These are phyloP conservation scores for Tuber microsphaerosporum DNA, from an alignment of 495 filamentous ascomycete species.

Conservation along the genomic window DNA sequence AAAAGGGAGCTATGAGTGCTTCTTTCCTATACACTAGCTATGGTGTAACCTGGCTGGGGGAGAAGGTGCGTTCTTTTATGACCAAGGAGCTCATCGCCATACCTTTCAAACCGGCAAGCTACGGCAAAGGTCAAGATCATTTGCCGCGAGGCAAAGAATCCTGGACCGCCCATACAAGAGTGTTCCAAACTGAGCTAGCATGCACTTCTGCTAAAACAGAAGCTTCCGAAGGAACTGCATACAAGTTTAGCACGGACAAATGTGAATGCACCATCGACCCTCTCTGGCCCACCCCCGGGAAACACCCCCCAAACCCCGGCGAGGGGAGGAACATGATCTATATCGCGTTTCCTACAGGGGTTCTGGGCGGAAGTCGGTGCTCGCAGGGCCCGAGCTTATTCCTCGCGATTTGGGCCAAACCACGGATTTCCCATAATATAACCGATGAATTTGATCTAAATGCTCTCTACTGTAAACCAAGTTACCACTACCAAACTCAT, in stretches of 20 bases:
- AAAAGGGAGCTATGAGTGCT: too few relatives aligned
- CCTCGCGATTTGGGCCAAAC: background rate
- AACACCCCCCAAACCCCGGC: too few relatives aligned
- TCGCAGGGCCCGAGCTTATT: background rate
- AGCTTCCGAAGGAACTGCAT: too few relatives aligned
- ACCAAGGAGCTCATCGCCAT: conserved; percentile 23
- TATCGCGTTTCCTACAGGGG: too few relatives aligned
- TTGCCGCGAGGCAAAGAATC: conserved; percentile 12
- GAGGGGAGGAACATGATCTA: too few relatives aligned
- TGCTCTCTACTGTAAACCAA: conserved; percentile 44
- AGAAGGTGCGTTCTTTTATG: conserved; percentile 18
- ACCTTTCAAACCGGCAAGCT: conserved; percentile 39
- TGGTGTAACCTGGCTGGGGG: too few relatives aligned
- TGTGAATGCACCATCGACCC: too few relatives aligned
- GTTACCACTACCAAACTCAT: conserved; percentile 35
- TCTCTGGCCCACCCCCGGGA: too few relatives aligned
- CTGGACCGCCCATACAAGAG: conserved; percentile 6
- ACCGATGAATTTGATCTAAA: conserved; percentile 31
- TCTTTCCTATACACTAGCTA: too few relatives aligned
- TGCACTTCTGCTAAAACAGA: conserved; percentile 41
- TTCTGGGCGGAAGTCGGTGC: too few relatives aligned
- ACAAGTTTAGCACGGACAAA: too few relatives aligned
- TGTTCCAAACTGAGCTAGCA: conserved; percentile 41
- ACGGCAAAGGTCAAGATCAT: background rate
- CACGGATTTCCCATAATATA: too few relatives aligned